These are phyloP conservation scores for Psilocybe azurescens DNA, from an alignment of 768 basidiomycete species.

Conservation along the genomic window DNA sequence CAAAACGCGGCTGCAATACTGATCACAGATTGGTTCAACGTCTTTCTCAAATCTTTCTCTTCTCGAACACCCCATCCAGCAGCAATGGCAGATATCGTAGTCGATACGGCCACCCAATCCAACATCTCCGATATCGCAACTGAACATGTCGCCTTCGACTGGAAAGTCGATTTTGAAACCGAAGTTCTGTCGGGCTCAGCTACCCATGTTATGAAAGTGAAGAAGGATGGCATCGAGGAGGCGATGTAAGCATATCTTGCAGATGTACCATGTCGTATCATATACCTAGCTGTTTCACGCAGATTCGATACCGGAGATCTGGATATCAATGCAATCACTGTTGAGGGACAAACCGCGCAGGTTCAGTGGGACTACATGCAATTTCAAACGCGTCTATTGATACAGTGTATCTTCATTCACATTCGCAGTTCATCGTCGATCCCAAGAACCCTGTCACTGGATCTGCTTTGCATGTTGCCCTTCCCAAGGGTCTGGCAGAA, in stretches of 20 bases:
- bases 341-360: constrained; percentile 52
- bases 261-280: background rate
- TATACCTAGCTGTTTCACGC: background rate
- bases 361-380: constrained; percentile 42
- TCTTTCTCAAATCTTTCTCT: background rate
- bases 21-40: background rate
- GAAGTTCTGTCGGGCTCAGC: constrained; percentile 69
- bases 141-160: constrained; percentile 73
- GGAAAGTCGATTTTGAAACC: constrained; percentile 75
- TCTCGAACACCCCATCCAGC: background rate
- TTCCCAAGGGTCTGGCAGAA: constrained; percentile 47
- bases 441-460: constrained; percentile 76
- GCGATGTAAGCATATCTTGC: constrained; percentile 54
- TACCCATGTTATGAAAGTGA: constrained; percentile 62
- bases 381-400: background rate
- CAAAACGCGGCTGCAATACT: background rate
- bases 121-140: constrained; percentile 77
- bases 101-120: constrained; percentile 78
- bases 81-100: constrained; percentile 27
- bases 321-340: constrained; percentile 56
- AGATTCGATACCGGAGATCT: constrained; percentile 83
- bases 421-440: constrained; percentile 55
- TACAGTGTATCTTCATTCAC: background rate
- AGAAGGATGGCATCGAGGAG: constrained; percentile 55
- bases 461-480: constrained; percentile 66